Evolutionary conservation across 345 rosid species (phyloP).

Genomic region (Gossypium bickii): DNA sequence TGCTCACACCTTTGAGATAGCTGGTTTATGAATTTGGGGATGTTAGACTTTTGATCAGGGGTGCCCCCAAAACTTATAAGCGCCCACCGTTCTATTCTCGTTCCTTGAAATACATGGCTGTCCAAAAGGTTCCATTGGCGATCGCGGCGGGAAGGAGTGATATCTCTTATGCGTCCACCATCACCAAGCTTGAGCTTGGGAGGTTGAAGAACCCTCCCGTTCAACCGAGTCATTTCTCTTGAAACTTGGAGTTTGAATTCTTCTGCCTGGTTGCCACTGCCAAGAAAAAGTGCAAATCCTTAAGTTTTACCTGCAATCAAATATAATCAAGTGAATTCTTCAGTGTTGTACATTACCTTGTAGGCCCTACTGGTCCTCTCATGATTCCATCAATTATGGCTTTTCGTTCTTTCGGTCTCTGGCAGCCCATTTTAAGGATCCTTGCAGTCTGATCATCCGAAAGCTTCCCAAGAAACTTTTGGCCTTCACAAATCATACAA

Average conservation of each 20-base stretch:
- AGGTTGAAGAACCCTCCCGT: conserved; percentile 84
- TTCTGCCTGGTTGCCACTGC: conserved; percentile 62
- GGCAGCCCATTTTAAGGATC: conserved; percentile 92
- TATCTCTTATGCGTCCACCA: conserved; percentile 52
- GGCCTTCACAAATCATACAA: conserved; percentile 95
- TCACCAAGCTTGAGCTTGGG: conserved; percentile 90
- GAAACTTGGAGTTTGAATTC: conserved; percentile 78
- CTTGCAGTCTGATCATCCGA: conserved; percentile 93
- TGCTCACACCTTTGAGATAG: conserved; percentile 85
- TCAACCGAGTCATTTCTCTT: conserved; percentile 75
- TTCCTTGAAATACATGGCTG: conserved; percentile 70
- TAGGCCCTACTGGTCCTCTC: conserved; percentile 79
- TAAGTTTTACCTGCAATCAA: not conserved
- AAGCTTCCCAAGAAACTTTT: conserved; percentile 94
- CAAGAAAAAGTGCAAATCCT: conserved; percentile 15
- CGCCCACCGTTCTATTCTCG: conserved; percentile 73
- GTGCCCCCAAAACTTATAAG: conserved; percentile 87
- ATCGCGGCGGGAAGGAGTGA: conserved; percentile 61
- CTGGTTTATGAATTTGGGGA: conserved; percentile 76
- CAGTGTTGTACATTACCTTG: conserved; percentile 49
- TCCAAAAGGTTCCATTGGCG: conserved; percentile 77
- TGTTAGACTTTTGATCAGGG: conserved; percentile 60
- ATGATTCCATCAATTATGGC: conserved; percentile 71
- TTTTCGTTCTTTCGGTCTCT: conserved; percentile 80
- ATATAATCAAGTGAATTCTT: not conserved